A percentile compares a stretch with the other conserved stretches of the same genome.
phyloP scores from a whole-genome alignment of 345 rosid species.

The Turnera subulata region DNA sequence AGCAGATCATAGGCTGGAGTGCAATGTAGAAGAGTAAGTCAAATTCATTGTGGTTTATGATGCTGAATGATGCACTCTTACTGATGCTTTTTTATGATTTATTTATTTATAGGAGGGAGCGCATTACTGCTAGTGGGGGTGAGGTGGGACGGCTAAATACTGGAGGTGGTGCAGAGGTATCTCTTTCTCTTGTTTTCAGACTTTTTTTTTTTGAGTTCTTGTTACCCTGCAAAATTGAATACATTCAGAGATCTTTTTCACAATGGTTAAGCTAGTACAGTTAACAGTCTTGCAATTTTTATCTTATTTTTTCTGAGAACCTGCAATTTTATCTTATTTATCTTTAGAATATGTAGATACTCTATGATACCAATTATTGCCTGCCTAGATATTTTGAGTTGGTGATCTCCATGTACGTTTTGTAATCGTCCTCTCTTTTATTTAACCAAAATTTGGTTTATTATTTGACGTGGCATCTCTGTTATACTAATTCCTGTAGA shows the following conservation, averaged over 20 bases:
- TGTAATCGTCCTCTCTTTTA: neutral
- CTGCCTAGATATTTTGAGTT: neutral
- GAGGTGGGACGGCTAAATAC: conserved; percentile 97
- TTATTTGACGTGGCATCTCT: conserved; percentile 14
- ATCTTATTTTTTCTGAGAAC: no score
- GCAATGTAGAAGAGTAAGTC: conserved; percentile 91
- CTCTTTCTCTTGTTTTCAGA: conserved; percentile 14
- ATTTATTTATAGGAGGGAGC: conserved; percentile 60
- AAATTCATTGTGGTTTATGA: conserved; percentile 2
- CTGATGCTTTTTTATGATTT: conserved; percentile 17
- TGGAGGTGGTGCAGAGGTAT: conserved; percentile 98
- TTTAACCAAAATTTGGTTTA: neutral
- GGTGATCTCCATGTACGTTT: neutral
- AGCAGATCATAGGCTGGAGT: conserved; percentile 95
- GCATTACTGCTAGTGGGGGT: conserved; percentile 95
- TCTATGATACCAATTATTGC: no score
- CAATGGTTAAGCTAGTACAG: no score
- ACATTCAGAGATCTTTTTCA: neutral
- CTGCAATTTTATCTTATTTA: no score
- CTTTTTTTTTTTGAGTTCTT: conserved; percentile 4
- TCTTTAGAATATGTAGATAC: no score
- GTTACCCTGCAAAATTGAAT: neutral
- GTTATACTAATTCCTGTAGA: conserved; percentile 53
- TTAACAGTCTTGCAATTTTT: no score
- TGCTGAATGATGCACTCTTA: conserved; percentile 9